Evolutionary conservation across 805 yeast species (phyloP), one percentile per base, ranked within the genome.

Genomic region (Lachancea kluyveri): DNA sequence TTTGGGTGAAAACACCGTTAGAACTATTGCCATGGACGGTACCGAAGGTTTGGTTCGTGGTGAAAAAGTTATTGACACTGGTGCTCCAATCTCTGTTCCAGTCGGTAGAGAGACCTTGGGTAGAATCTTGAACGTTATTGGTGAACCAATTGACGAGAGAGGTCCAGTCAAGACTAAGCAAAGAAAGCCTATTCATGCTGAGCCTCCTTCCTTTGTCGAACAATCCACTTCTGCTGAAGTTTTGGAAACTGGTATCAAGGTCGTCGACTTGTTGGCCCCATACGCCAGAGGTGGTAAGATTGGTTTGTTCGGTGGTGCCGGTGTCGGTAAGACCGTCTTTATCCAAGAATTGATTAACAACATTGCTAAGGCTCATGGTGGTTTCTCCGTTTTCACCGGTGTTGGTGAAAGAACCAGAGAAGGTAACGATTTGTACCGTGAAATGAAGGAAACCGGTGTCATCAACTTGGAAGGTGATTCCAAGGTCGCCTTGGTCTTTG

Each of bases 301-400:
- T 86, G 98, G 98, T 81, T 80, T 90, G 64, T 90, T 90, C 83
- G 98, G 98, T 77, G 98, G 98, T 90, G 98, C 98, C 70, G 98
- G 98, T 90, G 98, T 90, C 84, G 98, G 98, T 74, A 90, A 90
- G 74, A 90, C 98, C 70, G 98, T 90, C 48, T 90, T 90, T 74
- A 90, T 90, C 73, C 98, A 90, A 78, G 98, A 90, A 76, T 79
- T 90, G 75, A 90, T 90, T 70, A 90, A 92, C 88, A 90, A 90
- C 79, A 92, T 90, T 64, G 98, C 98, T 67, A 92, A 90, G 79
- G 97, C 98, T 62, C 97, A 90, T 70, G 98, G 97, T 86, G 97
- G 97, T 83, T 90, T 90, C 94, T 90, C 97, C 39, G 97, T 90
- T 54, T 90, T 90, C 82, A 83, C 96, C 60, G 98, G 98, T 87